phyloP scores from a whole-genome alignment of 352 stramenopile species.

The Pythium coloratum region DNA sequence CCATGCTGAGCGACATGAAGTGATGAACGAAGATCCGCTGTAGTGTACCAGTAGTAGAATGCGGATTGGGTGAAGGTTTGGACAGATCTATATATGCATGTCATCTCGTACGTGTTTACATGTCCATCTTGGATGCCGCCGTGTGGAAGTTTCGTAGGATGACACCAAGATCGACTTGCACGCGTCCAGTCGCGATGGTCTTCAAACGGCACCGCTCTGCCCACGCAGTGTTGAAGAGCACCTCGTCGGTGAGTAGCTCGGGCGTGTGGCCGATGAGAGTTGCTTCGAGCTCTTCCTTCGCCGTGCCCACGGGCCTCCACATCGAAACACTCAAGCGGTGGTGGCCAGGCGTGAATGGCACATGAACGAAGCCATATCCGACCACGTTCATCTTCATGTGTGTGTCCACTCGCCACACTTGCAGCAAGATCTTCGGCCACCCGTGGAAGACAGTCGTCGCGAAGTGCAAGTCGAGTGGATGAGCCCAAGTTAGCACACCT shows the following conservation, averaged over 20 bases:
- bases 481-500: slow-evolving; percentile 44
- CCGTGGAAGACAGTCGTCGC: slow-evolving; percentile 52
- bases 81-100: slow-evolving; percentile 6
- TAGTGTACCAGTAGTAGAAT: slow-evolving; percentile 2
- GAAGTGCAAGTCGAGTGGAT: slow-evolving; percentile 74
- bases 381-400: slow-evolving; percentile 48
- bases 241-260: slow-evolving; percentile 58
- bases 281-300: slow-evolving; percentile 49
- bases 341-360: slow-evolving; percentile 56
- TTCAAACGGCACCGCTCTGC: slow-evolving; percentile 59
- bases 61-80: not conserved
- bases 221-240: slow-evolving; percentile 57
- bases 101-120: slow-evolving; percentile 17
- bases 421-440: slow-evolving; percentile 65
- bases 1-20: slow-evolving; percentile 10
- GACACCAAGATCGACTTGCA: slow-evolving; percentile 51
- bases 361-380: slow-evolving; percentile 58
- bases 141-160: slow-evolving; percentile 50
- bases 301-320: slow-evolving; percentile 61
- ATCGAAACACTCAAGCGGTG: slow-evolving; percentile 46
- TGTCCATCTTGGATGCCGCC: slow-evolving; percentile 10
- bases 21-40: not conserved
- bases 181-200: slow-evolving; percentile 56
- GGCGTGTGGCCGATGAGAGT: slow-evolving; percentile 49
- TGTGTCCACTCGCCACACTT: slow-evolving; percentile 60